Evolutionary conservation across 1,284 basidiomycete species (phyloP), one percentile per base, ranked within the genome.

Genomic region (Baeospora myosura): DNA sequence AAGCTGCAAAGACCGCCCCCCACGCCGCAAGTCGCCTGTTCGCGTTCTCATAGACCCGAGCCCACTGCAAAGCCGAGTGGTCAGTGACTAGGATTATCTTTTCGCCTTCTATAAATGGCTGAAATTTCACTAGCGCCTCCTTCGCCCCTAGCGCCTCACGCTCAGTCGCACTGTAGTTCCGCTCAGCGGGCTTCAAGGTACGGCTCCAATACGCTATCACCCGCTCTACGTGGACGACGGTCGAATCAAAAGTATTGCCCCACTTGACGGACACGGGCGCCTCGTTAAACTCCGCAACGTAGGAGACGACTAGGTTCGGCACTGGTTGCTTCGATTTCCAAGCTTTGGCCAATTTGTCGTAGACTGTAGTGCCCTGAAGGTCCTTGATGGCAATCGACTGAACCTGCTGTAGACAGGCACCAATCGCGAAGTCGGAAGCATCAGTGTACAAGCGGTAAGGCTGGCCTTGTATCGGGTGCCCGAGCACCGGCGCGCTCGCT

Each of bases 381-480:
- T 69, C 66, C 3, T 33, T 7, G 0, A 68, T 40, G 11, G 4
- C 4, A 3, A 69, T 64, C 0, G 55, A 53, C 43, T 68, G 65
- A 3, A 66, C 54, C 43, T 68, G 66, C 31, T 68, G 65, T 8
- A 68, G 43, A 3, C 50, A 52, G 1, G 48, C 47, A 1, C 51
- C 64, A 4, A 66, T 17, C 0, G 54, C 63, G 7, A 48, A 45
- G 36, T 64, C 64, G 11, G 52, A 66, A 1, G 65, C 62, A 42
- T 69, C 65, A 0, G 61, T 60, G 40, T 68, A 68, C 0, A 69
- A 26, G 5, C 61, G 38, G 41, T 65, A 18, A 10, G 12, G 10
- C 4, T 3, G n/a, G 1, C 40, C 40, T 18, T 17, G 8, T 10
- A 42, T 24, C 10, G 29, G 41, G 14, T 46, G 42, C 21, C 25